Percentiles rank a stretch among this genome's conserved stretches.
Conservation (phyloP, 108 stramenopile species). For the Schizochytrium sp. region DNA sequence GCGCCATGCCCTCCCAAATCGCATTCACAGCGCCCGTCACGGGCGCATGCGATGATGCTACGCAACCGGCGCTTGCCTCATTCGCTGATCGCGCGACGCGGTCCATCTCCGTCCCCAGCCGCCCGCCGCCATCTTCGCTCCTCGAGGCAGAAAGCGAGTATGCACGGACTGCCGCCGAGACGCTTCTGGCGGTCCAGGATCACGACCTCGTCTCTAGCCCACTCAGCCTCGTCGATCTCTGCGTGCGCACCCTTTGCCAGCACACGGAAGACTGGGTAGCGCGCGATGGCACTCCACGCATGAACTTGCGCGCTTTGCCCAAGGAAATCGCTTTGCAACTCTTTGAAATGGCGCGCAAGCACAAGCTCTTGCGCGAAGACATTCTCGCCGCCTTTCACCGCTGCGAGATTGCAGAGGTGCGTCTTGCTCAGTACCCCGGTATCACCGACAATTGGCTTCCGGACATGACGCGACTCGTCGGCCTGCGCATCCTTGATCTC, state of each 20-base stretch:
- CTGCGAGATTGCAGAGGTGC: neutral
- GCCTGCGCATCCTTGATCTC: neutral
- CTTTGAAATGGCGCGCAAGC: slow-evolving; percentile 1
- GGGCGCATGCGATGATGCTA: neutral
- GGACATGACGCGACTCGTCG: neutral
- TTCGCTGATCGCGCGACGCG: neutral
- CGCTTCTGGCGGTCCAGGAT: neutral
- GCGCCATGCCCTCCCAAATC: neutral
- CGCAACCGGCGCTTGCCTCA: neutral
- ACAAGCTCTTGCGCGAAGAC: neutral
- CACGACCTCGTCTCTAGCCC: neutral
- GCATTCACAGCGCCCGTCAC: neutral
- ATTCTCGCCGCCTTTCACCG: neutral
- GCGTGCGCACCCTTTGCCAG: slow-evolving; percentile 3
- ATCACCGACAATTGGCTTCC: neutral
- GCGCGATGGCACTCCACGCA: neutral
- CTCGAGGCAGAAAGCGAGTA: neutral
- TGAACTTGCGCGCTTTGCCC: neutral
- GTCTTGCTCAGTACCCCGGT: neutral
- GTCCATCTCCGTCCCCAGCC: neutral
- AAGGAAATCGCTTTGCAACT: neutral
- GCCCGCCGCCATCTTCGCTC: neutral
- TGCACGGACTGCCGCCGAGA: neutral
- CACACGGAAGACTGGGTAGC: neutral
- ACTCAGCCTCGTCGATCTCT: neutral